phyloP scores from a whole-genome alignment of 495 filamentous ascomycete species.

The Aspergillus leporis region DNA sequence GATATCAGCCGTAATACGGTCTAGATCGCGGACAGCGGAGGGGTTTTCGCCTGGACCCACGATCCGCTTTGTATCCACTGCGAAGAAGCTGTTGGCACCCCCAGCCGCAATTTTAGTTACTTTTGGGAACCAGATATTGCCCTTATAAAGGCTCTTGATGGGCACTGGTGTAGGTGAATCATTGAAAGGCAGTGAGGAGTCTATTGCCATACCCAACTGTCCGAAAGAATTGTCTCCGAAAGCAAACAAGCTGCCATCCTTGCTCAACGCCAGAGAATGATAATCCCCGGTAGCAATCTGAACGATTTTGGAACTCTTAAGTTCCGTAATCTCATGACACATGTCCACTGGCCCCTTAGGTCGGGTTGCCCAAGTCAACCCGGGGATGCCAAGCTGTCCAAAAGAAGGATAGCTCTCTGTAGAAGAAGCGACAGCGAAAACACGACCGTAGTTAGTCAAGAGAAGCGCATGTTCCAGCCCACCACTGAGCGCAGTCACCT shows the following conservation, averaged over 20 bases:
- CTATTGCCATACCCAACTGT: conserved; percentile 77
- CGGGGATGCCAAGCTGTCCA: conserved; percentile 85
- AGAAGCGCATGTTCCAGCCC: conserved; percentile 85
- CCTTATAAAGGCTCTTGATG: conserved; percentile 67
- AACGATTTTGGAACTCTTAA: conserved; percentile 63
- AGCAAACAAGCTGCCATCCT: conserved; percentile 72
- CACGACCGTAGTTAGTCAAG: conserved; percentile 79
- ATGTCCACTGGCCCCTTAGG: conserved; percentile 77
- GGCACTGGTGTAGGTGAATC: conserved; percentile 71
- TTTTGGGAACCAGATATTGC: conserved; percentile 54
- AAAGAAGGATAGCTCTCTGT: conserved; percentile 73
- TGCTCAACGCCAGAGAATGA: conserved; percentile 78
- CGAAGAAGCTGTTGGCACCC: conserved; percentile 82
- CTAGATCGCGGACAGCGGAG: conserved; percentile 39
- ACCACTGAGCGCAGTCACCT: conserved; percentile 67
- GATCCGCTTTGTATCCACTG: conserved; percentile 69
- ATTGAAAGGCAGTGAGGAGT: conserved; percentile 56
- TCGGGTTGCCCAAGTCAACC: conserved; percentile 74
- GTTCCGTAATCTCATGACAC: conserved; percentile 70
- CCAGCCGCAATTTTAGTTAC: conserved; percentile 80
- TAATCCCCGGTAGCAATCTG: conserved; percentile 83
- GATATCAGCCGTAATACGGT: conserved; percentile 67
- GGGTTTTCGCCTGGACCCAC: conserved; percentile 47
- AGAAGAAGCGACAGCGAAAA: conserved; percentile 81
- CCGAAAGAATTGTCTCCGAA: conserved; percentile 91